Evolutionary conservation across 1,284 basidiomycete species (phyloP), one percentile per base, ranked within the genome.

Genomic region (Puccinia brachypodii): DNA sequence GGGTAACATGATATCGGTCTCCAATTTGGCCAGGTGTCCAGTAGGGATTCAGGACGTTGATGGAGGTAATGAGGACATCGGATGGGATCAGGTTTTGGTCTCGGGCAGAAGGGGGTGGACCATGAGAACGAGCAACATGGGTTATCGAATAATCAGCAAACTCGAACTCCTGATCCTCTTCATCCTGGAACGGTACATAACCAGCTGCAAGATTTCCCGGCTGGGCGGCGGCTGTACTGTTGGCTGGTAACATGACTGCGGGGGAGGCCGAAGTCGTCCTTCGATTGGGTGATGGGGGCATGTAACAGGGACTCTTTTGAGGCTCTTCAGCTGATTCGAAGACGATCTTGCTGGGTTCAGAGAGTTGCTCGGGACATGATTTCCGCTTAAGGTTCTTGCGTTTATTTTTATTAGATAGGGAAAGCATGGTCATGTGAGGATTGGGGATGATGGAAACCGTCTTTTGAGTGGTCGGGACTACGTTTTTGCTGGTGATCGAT

Each of bases 351-450:
- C 31, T 78, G 1, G 76, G 25, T 78, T 69, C 64, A 47, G 60
- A 28, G 3, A 47, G 13, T 25, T 68, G 40, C 50, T 16, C 44
- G 16, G 47, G 33, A 40, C 40, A 3, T 11, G 40, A 44, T 47
- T 40, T 44, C 1, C 62, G 60, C 25, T 68, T 66, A n/a, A 69
- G n/a, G 56, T 80, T 80, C 42, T 80, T 80, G 3, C 77, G 66
- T 47, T 80, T 80, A 40, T 80, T 80, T 28, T 80, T 80, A 56
- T 80, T 80, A 13, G 77, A 80, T 36, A 80, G 71, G 25, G 77
- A 80, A 36, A 72, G 50, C 77, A 80, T 80, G 19, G 47, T 72
- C 6, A 80, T n/a, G 14, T 71, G 50, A 13, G 50, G 60, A 69
- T 69, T 40, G 31, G 62, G 64, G 31, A 69, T 42, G 44, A 78